Base-by-base conservation (phyloP, 805 yeast genomes). In the Saccharomycopsis malanga region DNA sequence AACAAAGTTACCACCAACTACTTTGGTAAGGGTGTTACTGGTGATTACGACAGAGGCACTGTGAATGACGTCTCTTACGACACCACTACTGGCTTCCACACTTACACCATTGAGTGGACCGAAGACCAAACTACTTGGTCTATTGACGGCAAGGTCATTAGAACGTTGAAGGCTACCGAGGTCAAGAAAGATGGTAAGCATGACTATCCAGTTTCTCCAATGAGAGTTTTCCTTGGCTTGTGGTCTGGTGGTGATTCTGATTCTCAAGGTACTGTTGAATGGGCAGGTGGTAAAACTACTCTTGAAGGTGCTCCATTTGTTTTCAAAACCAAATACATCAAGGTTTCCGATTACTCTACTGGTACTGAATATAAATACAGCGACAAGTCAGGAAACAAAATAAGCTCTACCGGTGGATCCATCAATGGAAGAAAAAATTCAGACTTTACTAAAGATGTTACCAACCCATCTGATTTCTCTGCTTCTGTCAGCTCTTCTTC, bases 141-240 rank as follows among this genome's bases (percentile, higher is more conserved):
- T 48, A 57, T 87, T 23, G 94, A 89, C 59, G 94, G 91, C 24
- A 59, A 52, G 4, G 69, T 70, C 1, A 77, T 85, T 6, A 78
- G 97, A 69, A 75, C 83, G 1, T 65, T 89, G 44, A 39, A 59
- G 27, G 40, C 24, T 17, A 23, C 47, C 10, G 35, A 21, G 10
- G 44, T 40, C 23, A 29, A 46, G 14, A 70, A 76, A 48, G 66
- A 69, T 48, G 69, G 81, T 18, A 59, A 75, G 12, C 72, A 78
- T 58, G 95, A 94, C 5, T 89, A 76, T 63, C 97, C 97, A 40
- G 95, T 87, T 65, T 69, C 87, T 17, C 97, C 97, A 32, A 86
- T 88, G 89, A 72, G 68, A 54, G 61, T 83, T 10, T 72, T 68
- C 59, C 68, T 77, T 52, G 91, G 93, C 53, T 65, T 79, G 32